Evolutionary conservation across 176 grass and related monocot species (phyloP).

Genomic region (Tillandsia leiboldiana): DNA sequence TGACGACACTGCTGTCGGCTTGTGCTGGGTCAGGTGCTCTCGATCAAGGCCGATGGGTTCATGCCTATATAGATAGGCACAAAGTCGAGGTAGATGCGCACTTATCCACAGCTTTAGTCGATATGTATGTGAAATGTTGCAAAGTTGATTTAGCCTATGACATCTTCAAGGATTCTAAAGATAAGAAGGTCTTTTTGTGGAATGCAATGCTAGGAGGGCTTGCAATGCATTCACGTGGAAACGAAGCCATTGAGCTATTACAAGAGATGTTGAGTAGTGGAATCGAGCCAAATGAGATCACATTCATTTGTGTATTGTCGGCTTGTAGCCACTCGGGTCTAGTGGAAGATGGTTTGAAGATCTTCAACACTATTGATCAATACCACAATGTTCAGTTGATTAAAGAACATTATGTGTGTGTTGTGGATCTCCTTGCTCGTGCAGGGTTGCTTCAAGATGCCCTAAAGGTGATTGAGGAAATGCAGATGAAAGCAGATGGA

Average conservation of each 20-base stretch:
- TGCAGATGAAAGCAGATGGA: not conserved
- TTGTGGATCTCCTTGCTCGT: not conserved
- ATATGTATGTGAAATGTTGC: conserved; percentile 22
- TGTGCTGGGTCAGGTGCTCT: conserved; percentile 5
- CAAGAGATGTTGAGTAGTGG: conserved; percentile 1
- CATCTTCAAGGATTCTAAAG: not conserved
- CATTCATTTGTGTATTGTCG: conserved; percentile 15
- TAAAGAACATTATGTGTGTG: too few species aligned
- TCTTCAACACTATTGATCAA: conserved; percentile 11
- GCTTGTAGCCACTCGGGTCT: conserved; percentile 21
- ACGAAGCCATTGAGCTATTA: conserved; percentile 11
- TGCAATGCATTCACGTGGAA: conserved; percentile 12
- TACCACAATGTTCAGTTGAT: too few species aligned
- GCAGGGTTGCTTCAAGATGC: not conserved
- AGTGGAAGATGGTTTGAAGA: conserved; percentile 14
- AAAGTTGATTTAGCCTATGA: conserved; percentile 6
- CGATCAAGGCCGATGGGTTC: conserved; percentile 14
- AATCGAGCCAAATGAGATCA: conserved; percentile 12
- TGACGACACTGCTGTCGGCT: conserved; percentile 2
- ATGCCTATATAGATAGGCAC: conserved; percentile 15
- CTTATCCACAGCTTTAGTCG: conserved; percentile 15
- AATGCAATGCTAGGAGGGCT: conserved; percentile 22
- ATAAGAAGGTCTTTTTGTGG: conserved; percentile 18
- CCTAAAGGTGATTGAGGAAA: not conserved
- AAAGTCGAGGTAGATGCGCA: conserved; percentile 7